Percentiles rank a stretch among this genome's conserved stretches.
Conservation (phyloP, 2,329 filamentous ascomycete genomes). For the Bipolaris zeicola region DNA sequence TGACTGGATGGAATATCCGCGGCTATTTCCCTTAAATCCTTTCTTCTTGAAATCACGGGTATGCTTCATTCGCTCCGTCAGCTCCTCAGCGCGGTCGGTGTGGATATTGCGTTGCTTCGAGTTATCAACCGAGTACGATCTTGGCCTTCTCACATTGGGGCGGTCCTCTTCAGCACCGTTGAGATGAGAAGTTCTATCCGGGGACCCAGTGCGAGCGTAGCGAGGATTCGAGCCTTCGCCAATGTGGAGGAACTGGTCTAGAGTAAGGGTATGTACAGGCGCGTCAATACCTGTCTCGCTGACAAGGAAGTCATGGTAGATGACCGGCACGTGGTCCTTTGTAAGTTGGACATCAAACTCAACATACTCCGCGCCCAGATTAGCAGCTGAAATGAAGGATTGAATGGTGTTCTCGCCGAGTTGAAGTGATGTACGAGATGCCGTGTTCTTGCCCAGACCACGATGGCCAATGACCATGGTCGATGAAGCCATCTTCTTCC, state of each 20-base stretch:
- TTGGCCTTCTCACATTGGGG: constrained; percentile 44
- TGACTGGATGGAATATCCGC: constrained; percentile 92
- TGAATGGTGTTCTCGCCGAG: constrained; percentile 94
- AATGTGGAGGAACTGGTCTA: constrained; percentile 94
- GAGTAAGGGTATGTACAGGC: constrained; percentile 89
- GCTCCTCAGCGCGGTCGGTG: constrained; percentile 54
- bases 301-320: constrained; percentile 98
- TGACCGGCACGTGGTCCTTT: constrained; percentile 97
- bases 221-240: constrained; percentile 62
- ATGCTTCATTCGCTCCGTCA: constrained; percentile 91
- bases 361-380: constrained; percentile 78
- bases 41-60: constrained; percentile 93
- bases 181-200: constrained; percentile 29
- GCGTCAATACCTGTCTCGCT: constrained; percentile 97
- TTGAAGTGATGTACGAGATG: constrained; percentile 83
- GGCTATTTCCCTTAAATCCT: constrained; percentile 93
- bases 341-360: constrained; percentile 92
- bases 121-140: constrained; percentile 66
- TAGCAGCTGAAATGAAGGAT: constrained; percentile 95
- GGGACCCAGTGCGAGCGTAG: constrained; percentile 56
- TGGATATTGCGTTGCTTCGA: constrained; percentile 51
- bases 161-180: constrained; percentile 26
- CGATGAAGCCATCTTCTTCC: constrained; percentile 88
- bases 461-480: constrained; percentile 81
- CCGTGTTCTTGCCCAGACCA: constrained; percentile 84